Evolutionary conservation across 257 asterid species (phyloP), one percentile per base, ranked within the genome.

Genomic region (Cordia subcordata): DNA sequence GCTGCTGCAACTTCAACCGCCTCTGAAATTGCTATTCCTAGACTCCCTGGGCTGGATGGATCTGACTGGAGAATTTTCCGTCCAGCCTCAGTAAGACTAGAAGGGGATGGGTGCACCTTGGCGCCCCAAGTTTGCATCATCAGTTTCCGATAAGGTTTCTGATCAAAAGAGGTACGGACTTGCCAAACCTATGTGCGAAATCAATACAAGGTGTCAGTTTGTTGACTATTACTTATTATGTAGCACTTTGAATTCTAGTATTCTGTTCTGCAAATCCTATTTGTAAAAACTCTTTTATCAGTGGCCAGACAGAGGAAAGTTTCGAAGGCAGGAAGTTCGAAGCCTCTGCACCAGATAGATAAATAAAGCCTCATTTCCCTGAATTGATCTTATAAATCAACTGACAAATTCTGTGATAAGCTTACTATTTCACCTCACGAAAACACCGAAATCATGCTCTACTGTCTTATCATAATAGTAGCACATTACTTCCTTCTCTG

Each of bases 41-140:
- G 67, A 75, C 99, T 92, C 23, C 99, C 96, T 0, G 96, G 96
- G 79, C 87, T 92, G 13, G 59, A 77, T 37, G 96, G 87, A 56
- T 92, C 86, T 23, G 67, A 33, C 53, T 70, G 79, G 15, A 88
- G 96, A 17, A 92, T 71, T 49, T 64, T 65, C 33, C 73, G 75
- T 56, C 96, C 99, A 0, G 90, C 62, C 76, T 86, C 86, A 0
- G 96, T 92, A 35, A 86, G 16, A 15, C 0, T 64, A 17, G 98
- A 92, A 47, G 99, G 96, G 12, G 99, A 92, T 52, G 96, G 95
- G 69, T 92, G 96, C n/a, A 88, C 96, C 71, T 75, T 78, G 11
- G 96, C 99, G 11, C 96, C 99, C 94, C 96, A 92, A 0, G 96
- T 92, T 68, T 92, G 85, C 96, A 88, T 92, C 96, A 92, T 92